A percentile compares a stretch with the other conserved stretches of the same genome.
These are phyloP conservation scores for Glutinoglossum americanum DNA, from an alignment of 495 filamentous ascomycete species.

Conservation along the genomic window DNA sequence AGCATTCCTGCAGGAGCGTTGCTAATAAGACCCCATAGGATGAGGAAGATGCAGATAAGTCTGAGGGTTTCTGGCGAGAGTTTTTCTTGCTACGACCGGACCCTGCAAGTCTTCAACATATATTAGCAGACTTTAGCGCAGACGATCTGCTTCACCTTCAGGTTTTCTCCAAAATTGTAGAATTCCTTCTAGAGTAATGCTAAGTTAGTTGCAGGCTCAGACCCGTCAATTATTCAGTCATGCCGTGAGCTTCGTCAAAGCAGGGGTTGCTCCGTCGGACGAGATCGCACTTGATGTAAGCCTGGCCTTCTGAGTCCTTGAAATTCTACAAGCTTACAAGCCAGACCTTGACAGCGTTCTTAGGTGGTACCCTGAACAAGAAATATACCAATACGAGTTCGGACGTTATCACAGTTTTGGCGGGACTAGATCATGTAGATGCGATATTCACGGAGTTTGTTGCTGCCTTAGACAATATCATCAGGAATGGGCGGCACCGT, in stretches of 20 bases:
- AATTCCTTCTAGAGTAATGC: neutral
- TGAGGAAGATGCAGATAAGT: conserved; percentile 41
- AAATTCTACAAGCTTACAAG: conserved; percentile 19
- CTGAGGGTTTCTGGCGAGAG: conserved; percentile 89
- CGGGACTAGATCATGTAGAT: conserved; percentile 76
- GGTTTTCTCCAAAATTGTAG: conserved; percentile 16
- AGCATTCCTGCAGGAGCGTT: neutral
- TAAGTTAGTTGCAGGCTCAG: conserved; percentile 26
- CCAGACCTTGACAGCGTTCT: conserved; percentile 78
- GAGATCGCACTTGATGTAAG: conserved; percentile 79
- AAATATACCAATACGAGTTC: conserved; percentile 91
- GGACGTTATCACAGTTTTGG: conserved; percentile 75
- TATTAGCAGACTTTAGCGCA: conserved; percentile 43
- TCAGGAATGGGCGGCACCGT: conserved; percentile 58
- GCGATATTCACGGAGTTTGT: conserved; percentile 76
- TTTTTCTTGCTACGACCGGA: conserved; percentile 81
- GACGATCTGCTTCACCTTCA: conserved; percentile 59
- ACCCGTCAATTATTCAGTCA: conserved; percentile 59
- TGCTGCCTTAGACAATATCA: conserved; percentile 51
- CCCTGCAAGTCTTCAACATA: conserved; percentile 34
- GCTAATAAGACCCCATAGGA: conserved; percentile 17
- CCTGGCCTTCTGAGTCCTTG: neutral
- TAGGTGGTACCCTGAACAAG: conserved; percentile 60
- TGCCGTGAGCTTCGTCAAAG: conserved; percentile 46
- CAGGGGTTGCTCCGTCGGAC: conserved; percentile 36